These are phyloP conservation scores for Eucalyptus curtisii DNA, from an alignment of 345 rosid genomes.

Conservation along the genomic window DNA sequence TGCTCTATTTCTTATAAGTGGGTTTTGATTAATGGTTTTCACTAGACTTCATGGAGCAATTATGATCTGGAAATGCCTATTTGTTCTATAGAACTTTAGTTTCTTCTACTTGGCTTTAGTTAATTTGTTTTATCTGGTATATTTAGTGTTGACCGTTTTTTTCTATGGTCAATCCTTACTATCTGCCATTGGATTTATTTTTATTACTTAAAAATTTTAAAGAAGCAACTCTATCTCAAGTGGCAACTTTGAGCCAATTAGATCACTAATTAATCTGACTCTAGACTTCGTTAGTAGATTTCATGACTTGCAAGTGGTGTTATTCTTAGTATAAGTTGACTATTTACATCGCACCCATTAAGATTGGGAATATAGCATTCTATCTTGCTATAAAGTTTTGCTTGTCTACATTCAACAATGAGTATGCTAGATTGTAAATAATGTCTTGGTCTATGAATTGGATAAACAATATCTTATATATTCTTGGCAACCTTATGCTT, in stretches of 20 bases:
- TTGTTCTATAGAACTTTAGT: not conserved
- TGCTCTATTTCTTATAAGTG: not conserved
- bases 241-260: not conserved
- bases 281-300: not conserved
- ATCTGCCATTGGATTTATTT: not conserved
- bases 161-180: not conserved
- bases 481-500: not conserved
- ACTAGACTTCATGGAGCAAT: not conserved
- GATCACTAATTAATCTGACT: not conserved
- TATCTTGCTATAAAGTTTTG: not conserved
- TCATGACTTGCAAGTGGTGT: not conserved
- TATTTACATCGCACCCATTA: not conserved
- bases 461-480: not conserved
- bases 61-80: not conserved
- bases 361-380: not conserved
- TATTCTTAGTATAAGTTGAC: not conserved
- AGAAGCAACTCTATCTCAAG: not conserved
- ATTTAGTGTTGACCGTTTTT: not conserved
- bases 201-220: not conserved
- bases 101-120: not conserved
- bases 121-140: not conserved
- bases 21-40: not conserved
- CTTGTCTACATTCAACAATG: not conserved
- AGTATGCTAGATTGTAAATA: not conserved
- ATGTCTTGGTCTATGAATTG: not conserved